Percentiles rank a stretch among this genome's conserved stretches.
These are phyloP conservation scores for Zymoseptoria ardabiliae DNA, from an alignment of 2,329 filamentous ascomycete species.

Conservation along the genomic window DNA sequence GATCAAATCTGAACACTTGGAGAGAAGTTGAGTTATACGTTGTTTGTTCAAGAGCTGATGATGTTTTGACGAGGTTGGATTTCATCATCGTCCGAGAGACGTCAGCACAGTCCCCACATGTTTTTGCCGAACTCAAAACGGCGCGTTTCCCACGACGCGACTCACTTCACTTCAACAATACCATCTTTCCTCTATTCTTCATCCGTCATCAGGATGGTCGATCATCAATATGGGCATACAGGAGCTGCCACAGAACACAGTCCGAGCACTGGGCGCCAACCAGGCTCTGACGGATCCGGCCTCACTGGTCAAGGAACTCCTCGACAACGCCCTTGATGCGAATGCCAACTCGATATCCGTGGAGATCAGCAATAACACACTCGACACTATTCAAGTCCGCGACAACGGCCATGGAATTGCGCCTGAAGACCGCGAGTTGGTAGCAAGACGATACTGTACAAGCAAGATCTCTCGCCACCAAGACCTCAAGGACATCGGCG, in stretches of 20 bases:
- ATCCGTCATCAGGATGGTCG: slow-evolving; percentile 2
- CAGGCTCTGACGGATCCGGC: slow-evolving; percentile 53
- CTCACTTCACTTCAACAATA: background rate
- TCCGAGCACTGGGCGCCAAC: slow-evolving; percentile 53
- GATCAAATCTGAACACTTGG: no score
- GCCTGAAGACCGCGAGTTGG: slow-evolving; percentile 51
- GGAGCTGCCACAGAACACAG: slow-evolving; percentile 36
- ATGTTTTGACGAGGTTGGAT: background rate
- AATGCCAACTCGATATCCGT: slow-evolving; percentile 60
- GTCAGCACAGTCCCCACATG: background rate
- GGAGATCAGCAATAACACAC: slow-evolving; percentile 55
- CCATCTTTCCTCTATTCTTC: background rate
- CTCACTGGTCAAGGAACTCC: slow-evolving; percentile 64
- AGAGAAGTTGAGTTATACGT: background rate
- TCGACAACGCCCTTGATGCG: slow-evolving; percentile 72
- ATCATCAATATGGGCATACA: slow-evolving; percentile 32
- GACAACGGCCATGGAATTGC: slow-evolving; percentile 69
- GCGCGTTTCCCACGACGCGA: slow-evolving; percentile 1
- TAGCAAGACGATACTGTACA: slow-evolving; percentile 63
- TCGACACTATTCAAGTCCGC: slow-evolving; percentile 62
- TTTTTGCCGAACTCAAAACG: background rate
- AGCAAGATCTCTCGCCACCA: slow-evolving; percentile 63
- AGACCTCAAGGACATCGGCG: slow-evolving; percentile 52
- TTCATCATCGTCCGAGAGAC: background rate
- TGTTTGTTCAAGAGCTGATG: background rate